These are phyloP conservation scores for Prosopis cineraria DNA, from an alignment of 306 rosid genomes.

Conservation along the genomic window DNA sequence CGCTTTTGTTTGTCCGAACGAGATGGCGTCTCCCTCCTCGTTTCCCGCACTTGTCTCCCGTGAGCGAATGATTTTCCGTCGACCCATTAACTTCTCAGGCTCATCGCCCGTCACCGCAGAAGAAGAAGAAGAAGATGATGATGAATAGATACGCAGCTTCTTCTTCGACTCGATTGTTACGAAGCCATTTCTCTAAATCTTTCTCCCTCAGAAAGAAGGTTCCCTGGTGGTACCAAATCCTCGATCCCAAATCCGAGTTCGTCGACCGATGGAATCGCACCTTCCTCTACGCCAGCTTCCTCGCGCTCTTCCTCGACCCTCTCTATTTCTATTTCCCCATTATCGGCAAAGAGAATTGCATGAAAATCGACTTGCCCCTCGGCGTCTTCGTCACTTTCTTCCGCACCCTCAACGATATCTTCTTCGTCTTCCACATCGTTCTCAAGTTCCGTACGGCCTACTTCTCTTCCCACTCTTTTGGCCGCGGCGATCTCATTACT, in stretches of 20 bases:
- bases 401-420: conserved; percentile 70
- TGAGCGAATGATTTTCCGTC: neutral
- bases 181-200: conserved; percentile 41
- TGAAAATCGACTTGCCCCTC: conserved; percentile 52
- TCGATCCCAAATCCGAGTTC: conserved; percentile 60
- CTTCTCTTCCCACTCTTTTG: conserved; percentile 55
- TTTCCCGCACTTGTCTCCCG: neutral
- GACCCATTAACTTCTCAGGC: neutral
- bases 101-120: conserved; percentile 19
- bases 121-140: neutral
- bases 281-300: conserved; percentile 57
- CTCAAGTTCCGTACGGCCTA: conserved; percentile 80
- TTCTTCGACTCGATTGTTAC: conserved; percentile 46
- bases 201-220: conserved; percentile 54
- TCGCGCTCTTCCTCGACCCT: conserved; percentile 82
- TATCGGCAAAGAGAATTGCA: conserved; percentile 61
- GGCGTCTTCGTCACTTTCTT: conserved; percentile 61
- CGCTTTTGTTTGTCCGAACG: neutral
- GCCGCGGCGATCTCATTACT: conserved; percentile 68
- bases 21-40: neutral
- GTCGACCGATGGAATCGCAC: conserved; percentile 63
- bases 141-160: conserved; percentile 31
- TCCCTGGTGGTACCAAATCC: conserved; percentile 79
- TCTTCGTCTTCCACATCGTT: conserved; percentile 61
- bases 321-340: conserved; percentile 75